Evolutionary conservation across 306 rosid genomes (phyloP).

Genomic region (Cucurbita moschata): DNA sequence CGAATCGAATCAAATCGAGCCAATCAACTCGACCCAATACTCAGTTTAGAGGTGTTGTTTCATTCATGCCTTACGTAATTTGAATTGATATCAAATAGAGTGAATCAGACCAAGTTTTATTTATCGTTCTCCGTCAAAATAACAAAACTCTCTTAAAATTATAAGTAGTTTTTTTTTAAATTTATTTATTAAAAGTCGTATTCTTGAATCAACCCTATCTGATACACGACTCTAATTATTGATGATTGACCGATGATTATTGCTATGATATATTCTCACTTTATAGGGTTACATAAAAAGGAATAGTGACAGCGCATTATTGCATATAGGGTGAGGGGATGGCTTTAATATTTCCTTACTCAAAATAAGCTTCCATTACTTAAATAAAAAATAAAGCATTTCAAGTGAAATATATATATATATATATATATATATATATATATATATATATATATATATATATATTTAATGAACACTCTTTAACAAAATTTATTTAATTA

Average conservation of each 20-base stretch:
- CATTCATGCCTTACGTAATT: background rate
- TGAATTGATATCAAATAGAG: background rate
- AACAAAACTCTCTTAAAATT: background rate
- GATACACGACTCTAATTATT: no score
- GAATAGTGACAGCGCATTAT: background rate
- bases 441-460: no score
- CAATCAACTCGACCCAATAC: background rate
- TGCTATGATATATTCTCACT: background rate
- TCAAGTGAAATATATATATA: background rate
- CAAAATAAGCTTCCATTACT: background rate
- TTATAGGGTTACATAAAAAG: background rate
- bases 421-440: no score
- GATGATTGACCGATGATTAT: background rate
- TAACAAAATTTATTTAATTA: no score
- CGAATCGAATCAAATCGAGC: no score
- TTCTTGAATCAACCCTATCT: no score
- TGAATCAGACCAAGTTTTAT: no score
- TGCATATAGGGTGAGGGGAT: background rate
- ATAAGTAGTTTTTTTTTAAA: no score
- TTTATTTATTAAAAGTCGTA: no score
- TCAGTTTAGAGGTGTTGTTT: background rate
- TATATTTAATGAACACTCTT: background rate
- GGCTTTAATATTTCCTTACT: background rate
- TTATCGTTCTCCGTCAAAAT: background rate
- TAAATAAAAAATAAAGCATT: background rate